Evolutionary conservation across 169 alveolate species (phyloP).

Genomic region (Plasmodium cynomolgi): DNA sequence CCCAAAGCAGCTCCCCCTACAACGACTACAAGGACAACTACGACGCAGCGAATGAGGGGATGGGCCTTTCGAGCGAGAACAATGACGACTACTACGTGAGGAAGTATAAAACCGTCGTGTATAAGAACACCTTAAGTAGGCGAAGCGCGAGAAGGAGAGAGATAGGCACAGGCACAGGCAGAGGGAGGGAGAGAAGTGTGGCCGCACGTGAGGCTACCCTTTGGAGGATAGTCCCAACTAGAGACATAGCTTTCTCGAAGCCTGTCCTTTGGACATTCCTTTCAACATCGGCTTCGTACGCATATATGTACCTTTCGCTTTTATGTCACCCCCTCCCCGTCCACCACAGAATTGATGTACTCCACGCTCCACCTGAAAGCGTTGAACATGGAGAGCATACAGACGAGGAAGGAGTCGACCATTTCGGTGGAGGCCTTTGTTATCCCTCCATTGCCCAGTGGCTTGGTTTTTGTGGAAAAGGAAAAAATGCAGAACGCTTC

Average conservation of each 20-base stretch:
- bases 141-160: too few relatives aligned
- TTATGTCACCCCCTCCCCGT: neutral
- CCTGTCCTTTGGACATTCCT: neutral
- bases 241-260: neutral
- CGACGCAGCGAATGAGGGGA: neutral
- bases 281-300: neutral
- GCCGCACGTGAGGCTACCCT: neutral
- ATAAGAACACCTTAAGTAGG: conserved; percentile 73
- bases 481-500: conserved; percentile 69
- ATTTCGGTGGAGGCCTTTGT: conserved; percentile 83
- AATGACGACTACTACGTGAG: conserved; percentile 50
- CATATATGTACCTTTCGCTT: neutral
- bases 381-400: conserved; percentile 50
- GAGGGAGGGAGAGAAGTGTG: neutral
- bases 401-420: conserved; percentile 77
- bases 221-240: neutral
- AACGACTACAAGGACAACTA: conserved; percentile 48
- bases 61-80: conserved; percentile 10
- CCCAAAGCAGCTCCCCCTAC: conserved; percentile 43
- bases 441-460: conserved; percentile 85
- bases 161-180: too few relatives aligned
- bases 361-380: conserved; percentile 53
- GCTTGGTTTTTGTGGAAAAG: conserved; percentile 78
- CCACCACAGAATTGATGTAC: conserved; percentile 51
- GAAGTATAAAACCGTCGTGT: conserved; percentile 62